A percentile compares a stretch with the other conserved stretches of the same genome.
These are phyloP conservation scores for Monilinia fructicola DNA, from an alignment of 2,329 filamentous ascomycete genomes.

Conservation along the genomic window DNA sequence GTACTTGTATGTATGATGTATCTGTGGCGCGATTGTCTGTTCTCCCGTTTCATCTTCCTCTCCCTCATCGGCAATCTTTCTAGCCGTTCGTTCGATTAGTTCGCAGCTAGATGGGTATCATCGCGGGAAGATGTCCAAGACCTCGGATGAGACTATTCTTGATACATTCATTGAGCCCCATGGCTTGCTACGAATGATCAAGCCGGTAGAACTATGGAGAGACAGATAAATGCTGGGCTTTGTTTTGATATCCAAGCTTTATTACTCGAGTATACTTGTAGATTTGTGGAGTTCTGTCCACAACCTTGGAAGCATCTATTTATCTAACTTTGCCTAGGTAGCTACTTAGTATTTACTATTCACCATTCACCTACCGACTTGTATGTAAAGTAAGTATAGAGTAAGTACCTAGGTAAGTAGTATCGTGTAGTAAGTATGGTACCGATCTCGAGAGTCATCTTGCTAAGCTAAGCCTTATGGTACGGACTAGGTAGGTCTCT, in stretches of 20 bases:
- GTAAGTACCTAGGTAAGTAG: too few relatives aligned
- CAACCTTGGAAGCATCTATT: neutral
- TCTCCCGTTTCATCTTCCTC: constrained; percentile 20
- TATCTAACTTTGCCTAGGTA: too few relatives aligned
- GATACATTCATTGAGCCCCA: neutral
- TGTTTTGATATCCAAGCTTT: neutral
- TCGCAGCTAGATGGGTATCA: too few relatives aligned
- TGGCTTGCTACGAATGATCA: neutral
- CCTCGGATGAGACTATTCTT: neutral
- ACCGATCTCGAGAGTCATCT: neutral
- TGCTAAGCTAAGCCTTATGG: constrained; percentile 13
- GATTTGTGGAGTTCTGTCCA: neutral
- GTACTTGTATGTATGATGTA: too few relatives aligned
- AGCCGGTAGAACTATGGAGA: neutral
- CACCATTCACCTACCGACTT: too few relatives aligned
- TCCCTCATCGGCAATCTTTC: neutral
- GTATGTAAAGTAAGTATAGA: too few relatives aligned
- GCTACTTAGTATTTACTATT: too few relatives aligned
- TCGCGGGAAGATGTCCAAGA: neutral
- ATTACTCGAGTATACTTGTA: too few relatives aligned
- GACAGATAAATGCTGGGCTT: too few relatives aligned
- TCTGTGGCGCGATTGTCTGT: constrained; percentile 6
- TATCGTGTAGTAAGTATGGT: too few relatives aligned
- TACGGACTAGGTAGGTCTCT: neutral
- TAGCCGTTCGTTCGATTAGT: neutral